Conservation (phyloP, 352 stramenopile genomes). For the Phytopythium kandeliae region DNA sequence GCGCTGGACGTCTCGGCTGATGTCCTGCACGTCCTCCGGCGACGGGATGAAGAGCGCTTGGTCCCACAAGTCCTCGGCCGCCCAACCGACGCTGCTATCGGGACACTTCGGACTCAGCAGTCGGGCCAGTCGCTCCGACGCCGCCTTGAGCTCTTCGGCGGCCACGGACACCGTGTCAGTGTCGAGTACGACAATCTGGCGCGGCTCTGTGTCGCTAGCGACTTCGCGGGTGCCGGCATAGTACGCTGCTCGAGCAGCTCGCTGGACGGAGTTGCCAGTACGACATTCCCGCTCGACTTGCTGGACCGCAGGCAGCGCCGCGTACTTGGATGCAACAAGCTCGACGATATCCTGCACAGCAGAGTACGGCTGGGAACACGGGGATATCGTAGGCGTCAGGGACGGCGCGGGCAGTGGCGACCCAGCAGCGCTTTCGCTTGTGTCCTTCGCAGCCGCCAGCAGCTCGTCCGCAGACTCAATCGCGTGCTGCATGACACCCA, state of each 20-base stretch:
- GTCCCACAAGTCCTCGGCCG: conserved; percentile 43
- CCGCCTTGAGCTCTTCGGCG: conserved; percentile 26
- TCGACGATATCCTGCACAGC: conserved; percentile 18
- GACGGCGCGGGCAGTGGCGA: neutral
- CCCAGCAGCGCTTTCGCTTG: neutral
- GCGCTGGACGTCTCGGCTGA: conserved; percentile 29
- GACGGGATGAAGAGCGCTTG: conserved; percentile 55
- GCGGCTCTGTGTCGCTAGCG: too few species aligned
- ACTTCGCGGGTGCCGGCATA: neutral
- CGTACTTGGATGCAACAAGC: conserved; percentile 22
- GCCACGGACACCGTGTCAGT: conserved; percentile 15
- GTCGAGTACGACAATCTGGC: conserved; percentile 25
- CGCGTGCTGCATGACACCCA: conserved; percentile 22
- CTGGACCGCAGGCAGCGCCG: conserved; percentile 10
- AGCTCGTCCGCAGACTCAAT: conserved; percentile 30
- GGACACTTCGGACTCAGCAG: conserved; percentile 33
- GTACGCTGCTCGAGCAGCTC: too few species aligned
- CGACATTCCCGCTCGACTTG: conserved; percentile 2
- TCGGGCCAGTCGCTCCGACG: conserved; percentile 19
- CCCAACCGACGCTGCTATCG: conserved; percentile 42
- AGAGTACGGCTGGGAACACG: neutral
- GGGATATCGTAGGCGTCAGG: neutral
- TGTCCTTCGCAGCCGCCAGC: conserved; percentile 2
- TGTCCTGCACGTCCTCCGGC: conserved; percentile 40
- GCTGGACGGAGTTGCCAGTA: too few species aligned